Base-by-base conservation (phyloP, 108 stramenopile species). In the Schizochytrium sp. region DNA sequence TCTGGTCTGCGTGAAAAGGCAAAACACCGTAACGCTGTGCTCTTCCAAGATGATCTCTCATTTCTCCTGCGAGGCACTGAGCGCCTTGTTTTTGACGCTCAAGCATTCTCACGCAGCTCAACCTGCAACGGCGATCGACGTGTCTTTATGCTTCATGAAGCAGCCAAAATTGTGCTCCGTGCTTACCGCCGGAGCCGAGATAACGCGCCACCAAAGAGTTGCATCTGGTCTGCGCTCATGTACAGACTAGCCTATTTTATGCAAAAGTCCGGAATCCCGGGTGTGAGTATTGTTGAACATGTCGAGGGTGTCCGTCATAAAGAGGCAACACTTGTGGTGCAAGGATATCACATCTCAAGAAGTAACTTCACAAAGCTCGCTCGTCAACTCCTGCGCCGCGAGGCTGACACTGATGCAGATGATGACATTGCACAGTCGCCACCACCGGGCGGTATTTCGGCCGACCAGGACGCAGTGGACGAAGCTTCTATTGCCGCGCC, bases 191-290 rank as follows among this genome's bases (percentile, higher is more conserved):
- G 13, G 5, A 83, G 76, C 47, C 76, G 47, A 2, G 76, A 49
- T 2, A 49, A 83, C 47, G 76, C 76, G 10, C 76, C 76, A 38
- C 50, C 76, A 10, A 83, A 83, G 40, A 19, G 17, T 10, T 83
- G 76, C 53, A 83, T 83, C 47, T 83, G 76, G 76, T 83, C 76
- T 83, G 76, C 76, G n/a, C 47, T 83, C 50, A 83, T 83, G 76
- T 5, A 10, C 28, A 10, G 76, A 83, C 47, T 55, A 17, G 7
- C 19, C 5, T 13, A 50, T 38, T 55, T 83, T 13, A 13, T 83
- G 53, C 38, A 47, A n/a, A 49, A 55, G 50, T 40, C 17, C 76
- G 40, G 28, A n/a, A 41, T 83, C 17, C 50, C 8, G 5, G 2
- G 28, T 42, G 76, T 83, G 50, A 8, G 47, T 10, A 83, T 83